Evolutionary conservation across 2,329 filamentous ascomycete species (phyloP), one percentile per base, ranked within the genome.

Genomic region (Thielaviopsis ethacetica): DNA sequence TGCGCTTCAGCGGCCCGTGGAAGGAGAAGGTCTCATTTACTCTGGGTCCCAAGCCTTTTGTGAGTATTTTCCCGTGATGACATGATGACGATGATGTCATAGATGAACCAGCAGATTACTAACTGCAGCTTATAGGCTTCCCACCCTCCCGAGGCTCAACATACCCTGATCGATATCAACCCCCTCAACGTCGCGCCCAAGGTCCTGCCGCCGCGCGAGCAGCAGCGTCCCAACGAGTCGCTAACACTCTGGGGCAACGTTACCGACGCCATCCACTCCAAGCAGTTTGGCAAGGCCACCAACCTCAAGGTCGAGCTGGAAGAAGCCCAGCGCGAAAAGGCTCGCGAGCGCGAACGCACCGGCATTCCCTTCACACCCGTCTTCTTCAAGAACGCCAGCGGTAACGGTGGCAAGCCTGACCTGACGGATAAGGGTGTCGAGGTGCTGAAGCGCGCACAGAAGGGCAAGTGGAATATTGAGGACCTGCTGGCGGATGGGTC

Each of bases 281-380:
- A 91, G 71, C 88, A 95, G 68, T 98, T 83, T 71, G 80, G 79
- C 50, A 83, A 86, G 63, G 93, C 93, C 7, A 98, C 93, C 22
- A 82, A 80, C 21, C 74, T 93, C 62, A 98, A 98, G 75, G 82
- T 89, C 62, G 89, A 95, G 66, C 81, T 98, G 12, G 93, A 98
- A 71, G 93, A 98, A 70, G 77, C 78, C 51, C 93, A 98, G 73
- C 79, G 93, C 34, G 81, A 87, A 66, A 91, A 88, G 72, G 91
- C 88, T 1, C 83, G 88, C 24, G 83, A 91, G 68, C 79, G 93
- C 51, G 86, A 91, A 68, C 77, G 78, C 52, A 78, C 78, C 15
- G 80, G 83, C 13, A 78, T 80, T 61, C 79, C 81, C 38, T 98
- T 88, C 83, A 76, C 84, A 64, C 93, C 93, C n/a, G 78, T 89